These are phyloP conservation scores for Metschnikowia colocasiae DNA, from an alignment of 805 yeast species.

Conservation along the genomic window DNA sequence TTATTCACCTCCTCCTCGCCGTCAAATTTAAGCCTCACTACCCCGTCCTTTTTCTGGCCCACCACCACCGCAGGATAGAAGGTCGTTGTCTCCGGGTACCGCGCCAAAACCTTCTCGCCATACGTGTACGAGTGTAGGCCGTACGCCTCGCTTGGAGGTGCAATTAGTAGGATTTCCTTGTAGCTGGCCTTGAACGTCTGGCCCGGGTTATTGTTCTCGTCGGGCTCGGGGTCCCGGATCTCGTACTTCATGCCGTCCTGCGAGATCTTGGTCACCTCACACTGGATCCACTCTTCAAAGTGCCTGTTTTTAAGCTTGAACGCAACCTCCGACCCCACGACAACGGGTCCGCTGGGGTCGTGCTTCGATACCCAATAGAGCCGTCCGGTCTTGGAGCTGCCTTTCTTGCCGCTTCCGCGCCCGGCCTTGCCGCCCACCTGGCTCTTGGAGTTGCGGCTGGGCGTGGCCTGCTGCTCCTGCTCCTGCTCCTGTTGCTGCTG, in stretches of 20 bases:
- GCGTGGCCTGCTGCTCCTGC: slow-evolving; percentile 9
- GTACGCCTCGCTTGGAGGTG: slow-evolving; percentile 45
- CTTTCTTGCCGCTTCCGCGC: slow-evolving; percentile 16
- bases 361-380: slow-evolving; percentile 51
- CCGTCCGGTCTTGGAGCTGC: slow-evolving; percentile 34
- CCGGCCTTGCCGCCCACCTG: slow-evolving; percentile 15
- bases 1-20: slow-evolving; percentile 97
- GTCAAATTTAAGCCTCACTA: slow-evolving; percentile 78
- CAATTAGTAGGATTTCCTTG: slow-evolving; percentile 75
- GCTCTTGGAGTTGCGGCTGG: slow-evolving; percentile 7
- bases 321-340: slow-evolving; percentile 81
- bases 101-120: slow-evolving; percentile 81
- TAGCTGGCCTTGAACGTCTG: slow-evolving; percentile 77
- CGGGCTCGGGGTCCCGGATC: slow-evolving; percentile 97
- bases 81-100: slow-evolving; percentile 97
- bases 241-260: slow-evolving; percentile 73
- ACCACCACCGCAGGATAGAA: slow-evolving; percentile 92
- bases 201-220: slow-evolving; percentile 85
- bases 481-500: slow-evolving; percentile 1
- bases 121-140: slow-evolving; percentile 55
- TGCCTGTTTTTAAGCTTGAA: slow-evolving; percentile 68
- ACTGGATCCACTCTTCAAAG: slow-evolving; percentile 94
- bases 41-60: slow-evolving; percentile 69
- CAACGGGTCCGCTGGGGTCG: slow-evolving; percentile 56
- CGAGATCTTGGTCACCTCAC: slow-evolving; percentile 77